These are phyloP conservation scores for Cryphonectria radicalis DNA, from an alignment of 2,329 filamentous ascomycete species.

Conservation along the genomic window DNA sequence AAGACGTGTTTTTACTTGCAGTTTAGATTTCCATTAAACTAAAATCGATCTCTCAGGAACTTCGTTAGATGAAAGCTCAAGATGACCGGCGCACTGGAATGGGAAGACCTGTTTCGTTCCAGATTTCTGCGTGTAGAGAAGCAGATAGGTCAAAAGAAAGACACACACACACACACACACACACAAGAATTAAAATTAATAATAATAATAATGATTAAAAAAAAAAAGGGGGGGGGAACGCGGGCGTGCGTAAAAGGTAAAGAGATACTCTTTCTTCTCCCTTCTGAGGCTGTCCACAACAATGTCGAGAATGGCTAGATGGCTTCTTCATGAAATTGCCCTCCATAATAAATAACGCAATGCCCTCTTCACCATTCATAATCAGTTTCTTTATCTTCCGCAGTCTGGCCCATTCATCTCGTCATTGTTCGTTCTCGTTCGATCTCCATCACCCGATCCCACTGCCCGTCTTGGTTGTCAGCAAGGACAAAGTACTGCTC, in stretches of 20 bases:
- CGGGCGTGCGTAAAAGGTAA: too few relatives aligned
- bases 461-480: slow-evolving; percentile 13
- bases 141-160: not conserved
- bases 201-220: too few relatives aligned
- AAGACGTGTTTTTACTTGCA: not conserved
- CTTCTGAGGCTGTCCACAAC: too few relatives aligned
- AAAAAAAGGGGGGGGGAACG: not conserved
- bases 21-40: not conserved
- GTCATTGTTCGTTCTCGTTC: not conserved
- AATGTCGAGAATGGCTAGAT: too few relatives aligned
- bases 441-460: not conserved
- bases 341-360: too few relatives aligned
- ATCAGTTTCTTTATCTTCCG: not conserved
- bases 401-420: not conserved
- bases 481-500: slow-evolving; percentile 10
- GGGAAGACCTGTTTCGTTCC: not conserved
- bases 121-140: not conserved
- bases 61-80: not conserved
- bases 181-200: too few relatives aligned
- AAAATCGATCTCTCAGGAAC: not conserved
- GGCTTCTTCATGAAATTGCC: too few relatives aligned
- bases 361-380: not conserved
- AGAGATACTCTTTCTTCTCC: too few relatives aligned
- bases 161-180: too few relatives aligned
- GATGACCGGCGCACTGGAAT: not conserved